Conservation (phyloP, 2,329 filamentous ascomycete genomes). For the Paecilomyces sp. region DNA sequence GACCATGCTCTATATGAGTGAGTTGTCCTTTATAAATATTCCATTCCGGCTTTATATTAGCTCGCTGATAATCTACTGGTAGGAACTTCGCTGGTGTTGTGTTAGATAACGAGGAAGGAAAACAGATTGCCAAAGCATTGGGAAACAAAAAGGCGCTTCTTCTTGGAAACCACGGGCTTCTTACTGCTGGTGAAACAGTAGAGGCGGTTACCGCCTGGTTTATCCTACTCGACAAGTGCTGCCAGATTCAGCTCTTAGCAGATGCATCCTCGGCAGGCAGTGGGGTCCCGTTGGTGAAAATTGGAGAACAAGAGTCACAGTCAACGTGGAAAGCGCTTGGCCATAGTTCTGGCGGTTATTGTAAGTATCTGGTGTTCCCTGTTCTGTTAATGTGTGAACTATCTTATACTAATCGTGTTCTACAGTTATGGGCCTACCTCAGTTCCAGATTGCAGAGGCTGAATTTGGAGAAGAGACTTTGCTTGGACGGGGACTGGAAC, state of each 20-base stretch:
- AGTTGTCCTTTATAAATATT: not conserved
- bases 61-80: not conserved
- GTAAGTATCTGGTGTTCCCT: not conserved
- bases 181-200: constrained; percentile 64
- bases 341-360: not conserved
- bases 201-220: constrained; percentile 69
- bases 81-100: constrained; percentile 26
- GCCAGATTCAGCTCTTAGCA: constrained; percentile 59
- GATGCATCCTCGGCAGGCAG: constrained; percentile 55
- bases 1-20: not conserved
- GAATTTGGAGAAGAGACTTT: not conserved
- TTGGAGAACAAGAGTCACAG: not conserved
- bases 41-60: not conserved
- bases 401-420: not conserved
- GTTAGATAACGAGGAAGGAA: constrained; percentile 56
- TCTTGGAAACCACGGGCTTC: constrained; percentile 63
- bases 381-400: not conserved
- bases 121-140: constrained; percentile 56
- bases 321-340: not conserved
- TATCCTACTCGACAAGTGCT: constrained; percentile 60
- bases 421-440: not conserved
- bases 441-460: not conserved
- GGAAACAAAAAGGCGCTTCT: constrained; percentile 57
- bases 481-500: not conserved
- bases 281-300: not conserved